Evolutionary conservation across 139 green algal species (phyloP).

Genomic region (Tetradesmus obliquus): DNA sequence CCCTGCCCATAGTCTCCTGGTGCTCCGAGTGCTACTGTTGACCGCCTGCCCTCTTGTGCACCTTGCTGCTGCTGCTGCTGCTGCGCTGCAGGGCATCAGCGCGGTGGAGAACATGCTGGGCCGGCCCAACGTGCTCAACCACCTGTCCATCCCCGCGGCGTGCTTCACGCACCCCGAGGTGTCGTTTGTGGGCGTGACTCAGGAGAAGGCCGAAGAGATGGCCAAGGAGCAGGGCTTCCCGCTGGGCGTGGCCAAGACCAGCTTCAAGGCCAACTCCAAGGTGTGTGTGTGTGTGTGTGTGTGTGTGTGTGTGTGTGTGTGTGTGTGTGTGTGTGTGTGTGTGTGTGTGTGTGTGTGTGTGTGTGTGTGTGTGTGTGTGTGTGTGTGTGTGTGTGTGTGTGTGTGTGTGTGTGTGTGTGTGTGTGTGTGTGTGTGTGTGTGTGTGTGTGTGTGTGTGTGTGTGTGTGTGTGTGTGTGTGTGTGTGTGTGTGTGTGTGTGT

Average conservation of each 20-base stretch:
- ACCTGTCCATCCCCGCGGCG: constrained; percentile 92
- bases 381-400: constrained; percentile 36
- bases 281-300: constrained; percentile 32
- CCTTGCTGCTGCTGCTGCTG: not conserved
- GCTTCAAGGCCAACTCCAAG: constrained; percentile 99
- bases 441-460: constrained; percentile 32
- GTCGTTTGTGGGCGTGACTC: constrained; percentile 96
- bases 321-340: not conserved
- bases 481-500: constrained; percentile 30
- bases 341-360: constrained; percentile 44
- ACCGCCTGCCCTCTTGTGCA: no score
- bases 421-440: constrained; percentile 52
- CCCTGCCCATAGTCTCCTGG: no score
- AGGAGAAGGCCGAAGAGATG: constrained; percentile 92
- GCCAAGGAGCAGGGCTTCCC: constrained; percentile 93
- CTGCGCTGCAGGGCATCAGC: constrained; percentile 88
- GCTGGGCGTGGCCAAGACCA: constrained; percentile 94
- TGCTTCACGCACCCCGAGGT: constrained; percentile 99
- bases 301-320: not conserved
- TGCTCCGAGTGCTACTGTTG: no score
- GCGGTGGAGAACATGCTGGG: constrained; percentile 96
- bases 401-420: constrained; percentile 36
- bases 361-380: constrained; percentile 34
- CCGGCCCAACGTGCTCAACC: constrained; percentile 93
- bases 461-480: constrained; percentile 36